Evolutionary conservation across 352 stramenopile genomes (phyloP).

Genomic region (Phytophthora gonapodyides): DNA sequence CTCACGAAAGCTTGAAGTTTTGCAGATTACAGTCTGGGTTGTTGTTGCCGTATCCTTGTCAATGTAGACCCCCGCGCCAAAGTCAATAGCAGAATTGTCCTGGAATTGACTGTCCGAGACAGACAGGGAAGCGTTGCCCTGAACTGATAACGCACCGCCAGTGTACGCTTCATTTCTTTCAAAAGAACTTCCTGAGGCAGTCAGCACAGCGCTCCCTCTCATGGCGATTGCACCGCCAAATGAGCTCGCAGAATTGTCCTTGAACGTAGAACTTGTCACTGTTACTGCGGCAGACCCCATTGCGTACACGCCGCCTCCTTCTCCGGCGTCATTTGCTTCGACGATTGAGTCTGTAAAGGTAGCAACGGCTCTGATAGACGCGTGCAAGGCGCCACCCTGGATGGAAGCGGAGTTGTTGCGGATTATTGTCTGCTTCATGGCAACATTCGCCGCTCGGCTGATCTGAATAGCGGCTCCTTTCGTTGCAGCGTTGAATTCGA

Average conservation of each 20-base stretch:
- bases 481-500: constrained; percentile 48
- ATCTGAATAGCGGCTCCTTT: constrained; percentile 59
- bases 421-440: constrained; percentile 29
- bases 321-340: constrained; percentile 42
- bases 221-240: constrained; percentile 56
- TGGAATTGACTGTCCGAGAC: constrained; percentile 33
- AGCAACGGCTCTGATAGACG: constrained; percentile 47
- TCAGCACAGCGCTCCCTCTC: constrained; percentile 31
- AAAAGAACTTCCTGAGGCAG: constrained; percentile 25
- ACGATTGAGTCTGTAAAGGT: constrained; percentile 38
- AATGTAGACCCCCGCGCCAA: constrained; percentile 62
- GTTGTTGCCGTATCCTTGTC: constrained; percentile 32
- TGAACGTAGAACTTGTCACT: constrained; percentile 15
- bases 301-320: constrained; percentile 55
- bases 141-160: constrained; percentile 50
- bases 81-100: constrained; percentile 50
- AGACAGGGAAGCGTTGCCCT: constrained; percentile 41
- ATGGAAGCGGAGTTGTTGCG: constrained; percentile 44
- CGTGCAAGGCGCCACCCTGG: constrained; percentile 53
- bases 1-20: constrained; percentile 22
- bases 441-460: constrained; percentile 40
- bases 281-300: constrained; percentile 42
- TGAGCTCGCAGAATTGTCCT: constrained; percentile 36
- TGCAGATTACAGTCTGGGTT: constrained; percentile 17
- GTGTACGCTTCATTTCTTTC: constrained; percentile 48